Evolutionary conservation across 2,329 filamentous ascomycete genomes (phyloP).

Genomic region (Alternaria viburni): DNA sequence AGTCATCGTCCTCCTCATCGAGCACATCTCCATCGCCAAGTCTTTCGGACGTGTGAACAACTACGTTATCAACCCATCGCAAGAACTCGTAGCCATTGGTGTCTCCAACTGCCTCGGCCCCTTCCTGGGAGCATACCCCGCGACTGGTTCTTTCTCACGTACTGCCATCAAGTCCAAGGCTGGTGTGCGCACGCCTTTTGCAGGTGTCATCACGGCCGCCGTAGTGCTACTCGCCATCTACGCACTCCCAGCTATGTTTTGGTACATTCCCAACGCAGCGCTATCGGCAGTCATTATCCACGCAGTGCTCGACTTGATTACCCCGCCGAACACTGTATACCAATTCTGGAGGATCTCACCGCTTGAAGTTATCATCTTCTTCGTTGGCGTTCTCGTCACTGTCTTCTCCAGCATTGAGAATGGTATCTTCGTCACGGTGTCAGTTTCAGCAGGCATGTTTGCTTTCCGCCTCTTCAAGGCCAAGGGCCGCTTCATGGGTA

Average conservation of each 20-base stretch:
- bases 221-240: constrained; percentile 92
- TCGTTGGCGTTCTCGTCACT: constrained; percentile 88
- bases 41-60: constrained; percentile 96
- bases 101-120: constrained; percentile 88
- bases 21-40: constrained; percentile 97
- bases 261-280: constrained; percentile 84
- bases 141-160: constrained; percentile 93
- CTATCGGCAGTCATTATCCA: constrained; percentile 94
- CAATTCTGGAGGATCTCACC: constrained; percentile 96
- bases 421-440: constrained; percentile 88
- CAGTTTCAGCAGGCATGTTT: constrained; percentile 76
- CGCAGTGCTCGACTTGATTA: constrained; percentile 91
- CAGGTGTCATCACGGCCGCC: constrained; percentile 84
- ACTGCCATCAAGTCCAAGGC: constrained; percentile 98
- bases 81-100: constrained; percentile 94
- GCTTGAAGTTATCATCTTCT: constrained; percentile 89
- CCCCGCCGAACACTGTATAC: constrained; percentile 88
- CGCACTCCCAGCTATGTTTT: constrained; percentile 87
- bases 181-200: constrained; percentile 88
- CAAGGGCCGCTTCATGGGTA: constrained; percentile 82
- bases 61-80: constrained; percentile 95
- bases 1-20: constrained; percentile 91
- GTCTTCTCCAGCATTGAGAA: constrained; percentile 88
- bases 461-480: constrained; percentile 85
- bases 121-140: constrained; percentile 88